These are phyloP conservation scores for Hypoxylon sp. DNA, from an alignment of 2,329 filamentous ascomycete genomes.

Conservation along the genomic window DNA sequence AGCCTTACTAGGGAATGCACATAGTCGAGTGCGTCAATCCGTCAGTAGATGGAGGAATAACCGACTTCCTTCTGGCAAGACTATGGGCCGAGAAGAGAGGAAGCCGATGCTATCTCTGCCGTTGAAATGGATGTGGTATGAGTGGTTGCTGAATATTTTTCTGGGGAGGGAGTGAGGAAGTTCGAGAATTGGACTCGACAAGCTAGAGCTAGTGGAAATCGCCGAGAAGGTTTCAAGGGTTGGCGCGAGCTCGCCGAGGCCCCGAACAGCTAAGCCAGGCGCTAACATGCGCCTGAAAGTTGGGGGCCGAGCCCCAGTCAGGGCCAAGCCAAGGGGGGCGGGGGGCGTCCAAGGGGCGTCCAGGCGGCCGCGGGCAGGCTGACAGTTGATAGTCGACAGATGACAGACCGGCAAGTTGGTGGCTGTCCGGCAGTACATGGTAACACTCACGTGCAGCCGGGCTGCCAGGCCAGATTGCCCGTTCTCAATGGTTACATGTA, in stretches of 20 bases:
- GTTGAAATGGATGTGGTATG: constrained; percentile 6
- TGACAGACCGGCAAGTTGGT: too few species aligned
- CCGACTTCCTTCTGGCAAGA: background rate
- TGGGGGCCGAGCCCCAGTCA: constrained; percentile 14
- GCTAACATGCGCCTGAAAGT: constrained; percentile 20
- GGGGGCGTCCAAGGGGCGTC: too few species aligned
- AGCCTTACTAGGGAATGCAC: constrained; percentile 22
- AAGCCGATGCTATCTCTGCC: background rate
- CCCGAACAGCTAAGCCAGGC: constrained; percentile 15
- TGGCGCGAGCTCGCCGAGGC: constrained; percentile 6
- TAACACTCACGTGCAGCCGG: constrained; percentile 23
- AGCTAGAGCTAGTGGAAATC: constrained; percentile 10
- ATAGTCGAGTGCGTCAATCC: constrained; percentile 15
- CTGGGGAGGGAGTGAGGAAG: too few species aligned
- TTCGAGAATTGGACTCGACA: constrained; percentile 20
- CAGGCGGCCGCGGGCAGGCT: too few species aligned
- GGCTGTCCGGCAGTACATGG: background rate
- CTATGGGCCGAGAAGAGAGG: background rate
- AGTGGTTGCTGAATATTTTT: too few species aligned
- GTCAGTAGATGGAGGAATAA: constrained; percentile 10
- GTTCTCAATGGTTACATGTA: constrained; percentile 4
- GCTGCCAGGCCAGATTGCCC: constrained; percentile 34
- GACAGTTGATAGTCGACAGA: too few species aligned
- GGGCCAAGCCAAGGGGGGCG: too few species aligned
- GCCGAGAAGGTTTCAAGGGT: constrained; percentile 29